Conservation (phyloP, 2,329 filamentous ascomycete species). For the Monilinia laxa region DNA sequence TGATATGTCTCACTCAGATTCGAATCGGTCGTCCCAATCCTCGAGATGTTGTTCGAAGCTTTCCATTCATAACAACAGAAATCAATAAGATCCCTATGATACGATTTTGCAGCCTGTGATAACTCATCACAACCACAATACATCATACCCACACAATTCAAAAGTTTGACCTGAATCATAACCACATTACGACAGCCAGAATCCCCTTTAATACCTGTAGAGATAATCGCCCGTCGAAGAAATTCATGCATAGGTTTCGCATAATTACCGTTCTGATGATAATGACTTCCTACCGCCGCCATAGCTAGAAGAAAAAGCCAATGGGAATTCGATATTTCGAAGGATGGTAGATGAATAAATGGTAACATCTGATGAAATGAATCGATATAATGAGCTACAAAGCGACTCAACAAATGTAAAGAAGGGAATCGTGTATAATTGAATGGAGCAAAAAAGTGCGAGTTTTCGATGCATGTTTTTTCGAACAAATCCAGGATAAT, state of each 20-base stretch:
- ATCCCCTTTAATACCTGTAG: neutral
- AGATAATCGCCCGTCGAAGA: neutral
- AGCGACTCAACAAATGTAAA: constrained; percentile 29
- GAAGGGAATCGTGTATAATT: constrained; percentile 28
- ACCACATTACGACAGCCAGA: neutral
- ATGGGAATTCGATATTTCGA: constrained; percentile 37
- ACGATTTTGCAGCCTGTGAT: neutral
- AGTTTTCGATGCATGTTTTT: constrained; percentile 29
- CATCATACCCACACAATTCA: constrained; percentile 6
- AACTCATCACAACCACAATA: constrained; percentile 3
- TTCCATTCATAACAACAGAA: constrained; percentile 7
- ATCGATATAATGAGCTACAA: constrained; percentile 42
- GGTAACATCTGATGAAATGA: constrained; percentile 40
- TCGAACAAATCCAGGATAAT: constrained; percentile 29
- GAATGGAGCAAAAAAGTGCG: constrained; percentile 25
- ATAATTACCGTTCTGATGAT: constrained; percentile 34
- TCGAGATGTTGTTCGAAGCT: neutral
- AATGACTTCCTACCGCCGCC: constrained; percentile 45
- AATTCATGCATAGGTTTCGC: constrained; percentile 27
- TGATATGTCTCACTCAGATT: neutral
- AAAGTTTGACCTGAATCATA: constrained; percentile 3
- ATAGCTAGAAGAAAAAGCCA: constrained; percentile 45
- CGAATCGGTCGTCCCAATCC: neutral
- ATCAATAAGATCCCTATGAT: constrained; percentile 1
- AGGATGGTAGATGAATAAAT: constrained; percentile 3